phyloP scores from a whole-genome alignment of 2,329 filamentous ascomycete species.

The Colletotrichum orbiculare region DNA sequence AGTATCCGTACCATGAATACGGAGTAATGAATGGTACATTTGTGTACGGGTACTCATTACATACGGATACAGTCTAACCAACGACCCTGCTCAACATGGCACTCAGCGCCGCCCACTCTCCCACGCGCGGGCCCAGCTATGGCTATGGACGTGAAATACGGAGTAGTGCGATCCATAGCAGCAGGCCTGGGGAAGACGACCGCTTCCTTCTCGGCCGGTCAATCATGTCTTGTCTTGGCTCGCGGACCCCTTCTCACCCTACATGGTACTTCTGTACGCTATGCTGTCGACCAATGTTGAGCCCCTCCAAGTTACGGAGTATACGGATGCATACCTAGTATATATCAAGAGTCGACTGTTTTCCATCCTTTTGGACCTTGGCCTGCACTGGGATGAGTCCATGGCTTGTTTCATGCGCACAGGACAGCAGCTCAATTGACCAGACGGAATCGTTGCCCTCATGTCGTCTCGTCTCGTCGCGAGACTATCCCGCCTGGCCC shows the following conservation, averaged over 20 bases:
- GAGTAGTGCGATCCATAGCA: not conserved
- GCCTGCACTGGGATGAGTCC: too few species aligned
- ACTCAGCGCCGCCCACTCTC: slow-evolving; percentile 18
- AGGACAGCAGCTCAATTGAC: not conserved
- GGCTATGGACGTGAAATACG: too few species aligned
- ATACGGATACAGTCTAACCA: not conserved
- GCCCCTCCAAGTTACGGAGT: too few species aligned
- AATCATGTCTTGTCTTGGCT: slow-evolving; percentile 21
- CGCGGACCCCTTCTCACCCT: not conserved
- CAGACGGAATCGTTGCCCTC: slow-evolving; percentile 3
- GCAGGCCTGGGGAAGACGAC: slow-evolving; percentile 13
- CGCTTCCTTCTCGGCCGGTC: slow-evolving; percentile 21
- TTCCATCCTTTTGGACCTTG: too few species aligned
- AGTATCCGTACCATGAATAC: too few species aligned
- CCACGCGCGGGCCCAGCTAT: too few species aligned
- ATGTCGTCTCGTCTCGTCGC: not conserved
- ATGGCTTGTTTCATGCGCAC: too few species aligned
- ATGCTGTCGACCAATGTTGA: too few species aligned
- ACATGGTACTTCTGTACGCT: not conserved
- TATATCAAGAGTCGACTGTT: too few species aligned
- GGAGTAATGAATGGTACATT: too few species aligned
- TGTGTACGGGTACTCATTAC: not conserved
- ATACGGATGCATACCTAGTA: too few species aligned
- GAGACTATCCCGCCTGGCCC: not conserved
- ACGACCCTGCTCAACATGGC: slow-evolving; percentile 17